Conservation (phyloP, 768 basidiomycete genomes). For the Serendipita sp. region DNA sequence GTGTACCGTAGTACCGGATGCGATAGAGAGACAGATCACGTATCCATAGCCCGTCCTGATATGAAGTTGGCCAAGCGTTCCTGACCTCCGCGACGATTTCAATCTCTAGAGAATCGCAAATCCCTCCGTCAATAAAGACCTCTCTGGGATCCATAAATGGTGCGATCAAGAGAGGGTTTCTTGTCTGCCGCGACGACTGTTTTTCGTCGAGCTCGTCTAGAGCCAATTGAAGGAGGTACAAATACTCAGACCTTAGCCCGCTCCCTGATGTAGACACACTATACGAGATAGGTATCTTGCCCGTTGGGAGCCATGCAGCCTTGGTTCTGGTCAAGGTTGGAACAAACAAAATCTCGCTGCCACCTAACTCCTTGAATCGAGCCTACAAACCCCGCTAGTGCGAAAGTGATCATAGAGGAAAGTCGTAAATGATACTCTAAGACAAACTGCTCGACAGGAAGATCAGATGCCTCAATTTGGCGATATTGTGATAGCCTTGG, state of each 20-base stretch:
- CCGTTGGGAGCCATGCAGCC: neutral
- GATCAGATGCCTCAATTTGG: no score
- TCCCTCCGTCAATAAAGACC: neutral
- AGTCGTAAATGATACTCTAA: no score
- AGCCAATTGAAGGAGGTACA: neutral
- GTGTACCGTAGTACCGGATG: neutral
- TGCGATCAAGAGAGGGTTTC: neutral
- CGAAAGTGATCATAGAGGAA: no score
- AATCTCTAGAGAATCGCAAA: neutral
- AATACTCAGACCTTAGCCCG: slow-evolving; percentile 2
- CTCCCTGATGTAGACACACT: neutral
- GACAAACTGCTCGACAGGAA: no score
- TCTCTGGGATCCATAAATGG: neutral
- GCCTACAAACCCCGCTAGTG: no score
- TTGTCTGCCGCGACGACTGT: neutral
- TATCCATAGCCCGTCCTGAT: no score
- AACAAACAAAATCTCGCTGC: no score
- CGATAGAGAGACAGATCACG: neutral
- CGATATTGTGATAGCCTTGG: no score
- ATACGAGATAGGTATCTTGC: neutral
- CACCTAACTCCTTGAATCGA: no score
- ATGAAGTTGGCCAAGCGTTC: neutral
- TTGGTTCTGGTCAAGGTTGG: neutral
- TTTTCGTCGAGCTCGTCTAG: neutral
- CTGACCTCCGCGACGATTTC: neutral